These are phyloP conservation scores for Xylaria castorea DNA, from an alignment of 495 filamentous ascomycete species.

Conservation along the genomic window DNA sequence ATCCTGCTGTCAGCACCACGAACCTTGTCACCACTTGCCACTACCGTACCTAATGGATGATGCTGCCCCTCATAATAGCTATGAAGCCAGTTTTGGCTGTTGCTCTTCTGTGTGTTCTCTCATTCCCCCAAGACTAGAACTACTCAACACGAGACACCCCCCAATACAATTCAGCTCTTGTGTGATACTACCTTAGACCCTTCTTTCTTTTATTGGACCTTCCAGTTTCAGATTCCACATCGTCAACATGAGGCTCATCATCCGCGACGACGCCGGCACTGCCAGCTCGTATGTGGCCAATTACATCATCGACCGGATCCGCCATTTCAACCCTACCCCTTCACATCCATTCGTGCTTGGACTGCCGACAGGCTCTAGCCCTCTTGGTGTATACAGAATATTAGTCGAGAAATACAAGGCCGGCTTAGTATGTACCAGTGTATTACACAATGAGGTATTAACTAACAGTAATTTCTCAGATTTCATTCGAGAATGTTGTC, in stretches of 20 bases:
- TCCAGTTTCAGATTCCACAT: slow-evolving; percentile 17
- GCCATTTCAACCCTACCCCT: slow-evolving; percentile 71
- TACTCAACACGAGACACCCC: slow-evolving; percentile 22
- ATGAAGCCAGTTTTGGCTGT: slow-evolving; percentile 28
- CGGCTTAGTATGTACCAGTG: slow-evolving; percentile 56
- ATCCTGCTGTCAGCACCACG: slow-evolving; percentile 32
- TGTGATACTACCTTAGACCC: slow-evolving; percentile 26
- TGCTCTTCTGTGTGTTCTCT: slow-evolving; percentile 23
- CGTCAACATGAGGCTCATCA: slow-evolving; percentile 78
- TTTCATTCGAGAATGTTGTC: slow-evolving; percentile 86
- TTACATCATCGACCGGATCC: slow-evolving; percentile 83
- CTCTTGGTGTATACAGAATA: slow-evolving; percentile 77
- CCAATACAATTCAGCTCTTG: slow-evolving; percentile 12
- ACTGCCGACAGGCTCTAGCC: slow-evolving; percentile 82
- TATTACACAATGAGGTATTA: slow-evolving; percentile 3
- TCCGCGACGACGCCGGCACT: slow-evolving; percentile 69
- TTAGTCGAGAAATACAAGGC: slow-evolving; percentile 77
- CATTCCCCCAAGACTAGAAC: slow-evolving; percentile 29
- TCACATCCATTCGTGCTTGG: slow-evolving; percentile 81
- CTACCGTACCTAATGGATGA: slow-evolving; percentile 31
- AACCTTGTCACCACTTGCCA: slow-evolving; percentile 27
- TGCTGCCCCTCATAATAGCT: slow-evolving; percentile 39
- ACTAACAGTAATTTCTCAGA: slow-evolving; percentile 41
- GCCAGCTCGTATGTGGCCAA: slow-evolving; percentile 79
- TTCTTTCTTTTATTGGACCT: slow-evolving; percentile 30